A percentile compares a stretch with the other conserved stretches of the same genome.
phyloP scores from a whole-genome alignment of 208 protist genomes.

The Acanthamoeba culbertsoni region DNA sequence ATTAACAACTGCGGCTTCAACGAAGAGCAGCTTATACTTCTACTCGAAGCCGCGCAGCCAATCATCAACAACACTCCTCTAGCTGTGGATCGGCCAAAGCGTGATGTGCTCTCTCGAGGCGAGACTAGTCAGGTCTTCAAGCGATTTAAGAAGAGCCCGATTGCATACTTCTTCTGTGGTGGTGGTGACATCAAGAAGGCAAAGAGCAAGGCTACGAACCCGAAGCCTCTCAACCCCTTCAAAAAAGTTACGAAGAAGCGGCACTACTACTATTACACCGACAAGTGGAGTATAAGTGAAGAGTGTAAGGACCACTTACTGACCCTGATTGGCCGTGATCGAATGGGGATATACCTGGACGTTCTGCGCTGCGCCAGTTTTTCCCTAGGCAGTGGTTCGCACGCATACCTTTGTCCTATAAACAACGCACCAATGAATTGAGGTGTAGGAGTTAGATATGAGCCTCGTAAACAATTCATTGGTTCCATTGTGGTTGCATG shows the following conservation, averaged over 20 bases:
- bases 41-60: neutral
- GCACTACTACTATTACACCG: neutral
- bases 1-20: neutral
- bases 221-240: too few relatives aligned
- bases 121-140: neutral
- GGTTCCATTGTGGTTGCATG: too few relatives aligned
- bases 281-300: neutral
- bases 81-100: neutral
- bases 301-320: neutral
- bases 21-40: neutral
- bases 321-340: neutral
- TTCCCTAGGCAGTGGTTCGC: neutral
- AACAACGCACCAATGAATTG: too few relatives aligned
- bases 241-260: neutral
- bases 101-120: neutral
- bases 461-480: too few relatives aligned
- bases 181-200: neutral
- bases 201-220: too few relatives aligned
- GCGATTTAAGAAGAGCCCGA: neutral
- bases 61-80: neutral
- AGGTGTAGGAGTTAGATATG: too few relatives aligned
- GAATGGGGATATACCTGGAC: neutral
- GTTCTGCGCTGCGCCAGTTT: neutral
- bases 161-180: neutral
- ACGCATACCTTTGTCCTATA: too few relatives aligned